Percentiles rank a stretch among this genome's conserved stretches.
Conservation (phyloP, 2,329 filamentous ascomycete species). For the Cercospora sojina region DNA sequence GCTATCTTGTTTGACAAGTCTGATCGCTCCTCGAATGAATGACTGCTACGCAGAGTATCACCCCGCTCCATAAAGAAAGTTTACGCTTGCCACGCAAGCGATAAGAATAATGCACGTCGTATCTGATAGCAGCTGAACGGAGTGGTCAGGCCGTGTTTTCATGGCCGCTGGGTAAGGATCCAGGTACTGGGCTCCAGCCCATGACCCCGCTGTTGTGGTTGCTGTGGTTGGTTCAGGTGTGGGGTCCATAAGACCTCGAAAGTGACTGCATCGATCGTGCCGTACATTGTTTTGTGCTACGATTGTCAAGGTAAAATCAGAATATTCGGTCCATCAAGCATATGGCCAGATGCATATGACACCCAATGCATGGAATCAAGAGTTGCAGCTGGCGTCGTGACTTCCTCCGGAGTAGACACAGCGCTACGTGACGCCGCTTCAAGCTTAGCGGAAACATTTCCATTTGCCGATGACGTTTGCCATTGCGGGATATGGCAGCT, state of each 20-base stretch:
- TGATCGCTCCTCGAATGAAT: conserved; percentile 4
- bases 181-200: not conserved
- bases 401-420: not conserved
- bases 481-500: not conserved
- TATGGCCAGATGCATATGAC: not conserved
- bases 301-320: not conserved
- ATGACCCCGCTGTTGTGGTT: conserved; percentile 6
- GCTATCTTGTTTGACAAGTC: not conserved
- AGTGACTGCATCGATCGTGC: not conserved
- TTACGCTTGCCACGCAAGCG: not conserved
- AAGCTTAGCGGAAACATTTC: conserved; percentile 5
- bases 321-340: not conserved
- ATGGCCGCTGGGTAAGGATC: not conserved
- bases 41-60: conserved; percentile 7
- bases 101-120: not conserved
- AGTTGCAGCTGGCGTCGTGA: not conserved
- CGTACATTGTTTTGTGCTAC: not conserved
- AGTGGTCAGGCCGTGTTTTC: conserved; percentile 6
- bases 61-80: not conserved
- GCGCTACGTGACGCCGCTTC: not conserved
- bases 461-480: conserved; percentile 20
- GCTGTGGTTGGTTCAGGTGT: conserved; percentile 1
- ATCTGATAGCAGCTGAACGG: not conserved
- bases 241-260: not conserved
- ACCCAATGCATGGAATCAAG: not conserved